Conservation (phyloP, 208 protist species). For the Angomonas desouzai region DNA sequence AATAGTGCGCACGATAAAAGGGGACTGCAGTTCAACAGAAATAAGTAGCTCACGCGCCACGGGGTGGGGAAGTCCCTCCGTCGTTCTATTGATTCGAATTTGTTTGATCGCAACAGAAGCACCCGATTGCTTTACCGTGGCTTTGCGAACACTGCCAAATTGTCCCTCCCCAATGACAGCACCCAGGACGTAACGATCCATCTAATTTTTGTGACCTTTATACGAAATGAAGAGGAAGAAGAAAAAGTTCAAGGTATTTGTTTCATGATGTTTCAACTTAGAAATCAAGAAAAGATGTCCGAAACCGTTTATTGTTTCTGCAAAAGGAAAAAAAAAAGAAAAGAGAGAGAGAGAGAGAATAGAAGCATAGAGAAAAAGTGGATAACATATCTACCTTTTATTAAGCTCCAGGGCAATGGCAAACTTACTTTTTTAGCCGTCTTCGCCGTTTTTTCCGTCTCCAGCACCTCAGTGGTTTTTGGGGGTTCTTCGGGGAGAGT, state of each 20-base stretch:
- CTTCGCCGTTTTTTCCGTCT: no score
- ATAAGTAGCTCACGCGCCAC: conserved; percentile 73
- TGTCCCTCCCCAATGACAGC: conserved; percentile 69
- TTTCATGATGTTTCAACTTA: no score
- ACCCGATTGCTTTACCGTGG: conserved; percentile 45
- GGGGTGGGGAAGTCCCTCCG: conserved; percentile 78
- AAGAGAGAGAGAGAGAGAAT: conserved; percentile 13
- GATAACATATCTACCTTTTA: not conserved
- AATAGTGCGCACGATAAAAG: conserved; percentile 52
- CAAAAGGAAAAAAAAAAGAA: conserved; percentile 7
- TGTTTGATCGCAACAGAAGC: conserved; percentile 69
- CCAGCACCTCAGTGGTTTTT: not conserved
- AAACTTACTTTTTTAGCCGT: conserved; percentile 6
- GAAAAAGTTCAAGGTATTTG: no score
- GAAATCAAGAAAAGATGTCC: no score
- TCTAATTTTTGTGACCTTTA: conserved; percentile 14
- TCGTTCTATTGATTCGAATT: conserved; percentile 37
- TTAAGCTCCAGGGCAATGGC: not conserved
- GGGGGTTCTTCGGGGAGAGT: not conserved
- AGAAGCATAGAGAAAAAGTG: conserved; percentile 2
- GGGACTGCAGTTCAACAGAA: conserved; percentile 36
- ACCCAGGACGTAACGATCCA: conserved; percentile 64
- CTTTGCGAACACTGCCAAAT: conserved; percentile 64
- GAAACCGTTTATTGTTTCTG: no score
- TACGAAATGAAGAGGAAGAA: not conserved